Conservation (phyloP, 139 green algal species). For the Gonium pectorale region DNA sequence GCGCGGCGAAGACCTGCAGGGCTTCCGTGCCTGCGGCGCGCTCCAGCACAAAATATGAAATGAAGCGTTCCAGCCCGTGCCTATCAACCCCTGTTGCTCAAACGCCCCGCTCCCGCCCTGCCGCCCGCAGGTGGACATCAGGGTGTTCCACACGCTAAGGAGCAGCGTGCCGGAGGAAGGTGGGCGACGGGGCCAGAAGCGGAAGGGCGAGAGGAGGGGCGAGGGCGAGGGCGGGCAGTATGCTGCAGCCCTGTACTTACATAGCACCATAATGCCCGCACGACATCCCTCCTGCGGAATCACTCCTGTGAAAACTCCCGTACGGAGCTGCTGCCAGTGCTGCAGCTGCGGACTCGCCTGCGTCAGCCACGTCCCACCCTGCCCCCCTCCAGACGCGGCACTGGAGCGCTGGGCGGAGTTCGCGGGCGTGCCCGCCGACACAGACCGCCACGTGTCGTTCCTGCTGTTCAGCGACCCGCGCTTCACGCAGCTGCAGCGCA, state of each 20-base stretch:
- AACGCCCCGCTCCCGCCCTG: neutral
- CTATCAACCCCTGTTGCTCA: neutral
- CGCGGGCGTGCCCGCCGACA: slow-evolving; percentile 56
- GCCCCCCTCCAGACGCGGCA: slow-evolving; percentile 22
- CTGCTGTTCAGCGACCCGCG: slow-evolving; percentile 54
- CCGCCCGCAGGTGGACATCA: slow-evolving; percentile 28
- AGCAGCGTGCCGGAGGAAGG: slow-evolving; percentile 49
- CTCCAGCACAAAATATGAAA: no score
- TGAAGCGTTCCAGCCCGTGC: no score
- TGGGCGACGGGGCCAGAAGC: neutral
- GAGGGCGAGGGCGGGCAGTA: no score
- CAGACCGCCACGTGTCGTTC: slow-evolving; percentile 39
- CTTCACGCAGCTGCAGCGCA: slow-evolving; percentile 53
- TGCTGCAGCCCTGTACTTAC: no score
- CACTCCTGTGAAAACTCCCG: no score
- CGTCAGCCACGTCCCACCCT: neutral
- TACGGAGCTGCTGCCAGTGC: no score
- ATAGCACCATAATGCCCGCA: no score
- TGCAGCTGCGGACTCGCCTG: no score
- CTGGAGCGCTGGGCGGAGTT: slow-evolving; percentile 58
- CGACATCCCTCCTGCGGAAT: no score
- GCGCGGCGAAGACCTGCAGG: no score
- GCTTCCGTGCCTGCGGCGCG: no score
- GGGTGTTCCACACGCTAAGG: slow-evolving; percentile 51
- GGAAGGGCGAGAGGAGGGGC: neutral